Evolutionary conservation across 768 basidiomycete species (phyloP).

Genomic region (Hygrocybe punicea): DNA sequence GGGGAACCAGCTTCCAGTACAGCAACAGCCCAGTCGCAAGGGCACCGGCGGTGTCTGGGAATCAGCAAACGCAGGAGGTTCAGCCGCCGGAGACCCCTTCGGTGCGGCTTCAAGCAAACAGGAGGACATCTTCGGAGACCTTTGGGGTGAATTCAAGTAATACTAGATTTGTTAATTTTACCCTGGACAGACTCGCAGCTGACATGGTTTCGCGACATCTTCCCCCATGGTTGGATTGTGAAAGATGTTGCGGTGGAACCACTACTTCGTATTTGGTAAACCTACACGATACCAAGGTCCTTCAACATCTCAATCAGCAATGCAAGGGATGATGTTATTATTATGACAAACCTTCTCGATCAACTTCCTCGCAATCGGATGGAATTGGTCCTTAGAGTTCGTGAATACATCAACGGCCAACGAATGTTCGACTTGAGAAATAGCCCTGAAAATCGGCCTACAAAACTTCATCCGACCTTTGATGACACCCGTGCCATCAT

Average conservation of each 20-base stretch:
- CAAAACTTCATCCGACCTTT: constrained; percentile 88
- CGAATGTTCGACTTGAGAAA: constrained; percentile 48
- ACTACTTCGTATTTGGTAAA: too few relatives aligned
- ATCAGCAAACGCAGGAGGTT: constrained; percentile 62
- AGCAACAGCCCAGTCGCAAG: constrained; percentile 35
- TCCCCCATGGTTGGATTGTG: too few relatives aligned
- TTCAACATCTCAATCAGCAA: neutral
- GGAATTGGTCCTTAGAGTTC: constrained; percentile 53
- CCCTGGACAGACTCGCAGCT: neutral
- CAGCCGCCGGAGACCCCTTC: constrained; percentile 14
- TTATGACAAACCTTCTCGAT: constrained; percentile 65
- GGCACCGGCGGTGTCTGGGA: constrained; percentile 1
- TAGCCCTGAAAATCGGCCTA: constrained; percentile 58
- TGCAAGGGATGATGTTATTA: neutral
- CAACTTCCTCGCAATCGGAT: constrained; percentile 70
- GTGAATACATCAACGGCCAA: constrained; percentile 53
- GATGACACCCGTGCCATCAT: constrained; percentile 55
- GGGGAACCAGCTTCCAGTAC: constrained; percentile 29
- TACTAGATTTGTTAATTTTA: neutral
- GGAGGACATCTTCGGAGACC: constrained; percentile 78
- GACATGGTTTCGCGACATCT: too few relatives aligned
- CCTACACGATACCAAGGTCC: constrained; percentile 12
- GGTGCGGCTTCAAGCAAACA: constrained; percentile 47
- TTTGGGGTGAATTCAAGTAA: constrained; percentile 59
- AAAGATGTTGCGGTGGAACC: too few relatives aligned